phyloP scores from a whole-genome alignment of 1,284 basidiomycete genomes.

The Thecaphora thlaspeos region DNA sequence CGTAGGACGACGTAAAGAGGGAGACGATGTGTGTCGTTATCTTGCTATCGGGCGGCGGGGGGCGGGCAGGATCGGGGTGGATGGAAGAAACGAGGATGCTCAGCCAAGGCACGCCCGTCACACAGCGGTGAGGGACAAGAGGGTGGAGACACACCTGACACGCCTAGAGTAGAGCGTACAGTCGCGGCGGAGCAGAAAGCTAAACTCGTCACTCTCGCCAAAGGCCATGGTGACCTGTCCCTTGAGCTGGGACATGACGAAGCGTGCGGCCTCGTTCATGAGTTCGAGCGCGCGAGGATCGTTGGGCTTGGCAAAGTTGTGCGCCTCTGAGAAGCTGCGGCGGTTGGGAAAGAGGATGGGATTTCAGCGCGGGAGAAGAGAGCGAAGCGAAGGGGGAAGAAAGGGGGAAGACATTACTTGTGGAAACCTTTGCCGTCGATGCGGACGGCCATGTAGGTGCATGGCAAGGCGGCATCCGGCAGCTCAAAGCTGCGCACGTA shows the following conservation, averaged over 20 bases:
- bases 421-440: conserved; percentile 95
- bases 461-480: conserved; percentile 79
- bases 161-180: conserved; percentile 80
- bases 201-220: conserved; percentile 96
- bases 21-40: conserved; percentile 86
- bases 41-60: conserved; percentile 64
- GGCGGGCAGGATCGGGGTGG: background rate
- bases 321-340: conserved; percentile 76
- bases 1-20: conserved; percentile 87
- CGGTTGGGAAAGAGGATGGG: background rate
- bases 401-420: conserved; percentile 68
- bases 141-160: conserved; percentile 2
- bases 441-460: conserved; percentile 79
- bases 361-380: no score
- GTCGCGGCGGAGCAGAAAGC: conserved; percentile 79
- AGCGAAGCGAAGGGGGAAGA: background rate
- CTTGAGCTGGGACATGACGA: conserved; percentile 66
- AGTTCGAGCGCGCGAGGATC: conserved; percentile 79
- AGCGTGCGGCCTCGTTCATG: conserved; percentile 86
- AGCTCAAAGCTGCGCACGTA: conserved; percentile 90
- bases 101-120: no score
- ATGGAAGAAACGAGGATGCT: background rate
- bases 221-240: conserved; percentile 65
- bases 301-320: conserved; percentile 86
- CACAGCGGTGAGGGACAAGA: no score